Evolutionary conservation across 768 basidiomycete species (phyloP), one percentile per base, ranked within the genome.

Genomic region (Tremella yokohamensis): DNA sequence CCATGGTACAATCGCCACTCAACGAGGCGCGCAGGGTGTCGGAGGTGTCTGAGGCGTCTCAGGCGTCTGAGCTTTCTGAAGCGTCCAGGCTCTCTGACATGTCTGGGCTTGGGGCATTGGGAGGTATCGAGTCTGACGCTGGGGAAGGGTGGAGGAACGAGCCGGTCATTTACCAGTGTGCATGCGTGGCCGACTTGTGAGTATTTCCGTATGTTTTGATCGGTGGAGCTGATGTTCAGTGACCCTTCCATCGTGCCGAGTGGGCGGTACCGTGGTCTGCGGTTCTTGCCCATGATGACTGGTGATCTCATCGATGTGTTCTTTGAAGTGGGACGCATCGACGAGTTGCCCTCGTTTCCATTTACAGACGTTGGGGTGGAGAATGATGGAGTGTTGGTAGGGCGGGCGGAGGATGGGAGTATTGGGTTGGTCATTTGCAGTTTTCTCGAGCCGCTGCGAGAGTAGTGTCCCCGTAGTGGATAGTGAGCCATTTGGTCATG

Each of bases 341-440:
- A 77, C 50, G 70, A 75, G 42, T 54, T 78, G 1, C 68, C 69
- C 12, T 61, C 65, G 1, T 71, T 78, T 54, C 77, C 77, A 2
- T 72, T 76, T 24, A 60, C 63, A 1, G 71, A 76, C 24, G 63
- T 77, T 2, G 77, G 76, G 13, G 73, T 76, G 15, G 74, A 72
- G 16, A 74, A 76, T 51, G 77, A 78, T 51, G 77, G 77, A 11
- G 68, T 76, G 1, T 56, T 78, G 39, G 74, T 72, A 54, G 67
- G 62, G 62, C 37, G 76, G 65, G 25, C 52, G 63, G 68, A 65
- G 37, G 51, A 65, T 39, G 72, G 73, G 13, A 51, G 49, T 20
- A 72, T 75, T 15, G 77, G 77, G 11, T 55, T 78, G 51, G 67
- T 77, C 1, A 69, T 76, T n/a, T 78, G 77, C 59, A 74, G 72